phyloP scores from a whole-genome alignment of 805 yeast species.

The Yamadazyma olivae region DNA sequence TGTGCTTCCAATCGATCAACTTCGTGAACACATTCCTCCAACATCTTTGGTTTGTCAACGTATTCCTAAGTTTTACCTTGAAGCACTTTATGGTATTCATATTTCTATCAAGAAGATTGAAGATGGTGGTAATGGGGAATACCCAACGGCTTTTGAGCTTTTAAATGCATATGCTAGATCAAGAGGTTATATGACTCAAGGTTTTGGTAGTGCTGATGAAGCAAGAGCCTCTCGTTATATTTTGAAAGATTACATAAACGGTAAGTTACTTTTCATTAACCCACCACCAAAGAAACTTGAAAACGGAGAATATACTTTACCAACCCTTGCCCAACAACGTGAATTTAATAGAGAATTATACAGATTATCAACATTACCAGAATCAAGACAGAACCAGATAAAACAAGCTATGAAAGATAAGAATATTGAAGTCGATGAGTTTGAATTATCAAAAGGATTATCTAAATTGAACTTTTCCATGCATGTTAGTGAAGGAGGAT shows the following conservation, averaged over 20 bases:
- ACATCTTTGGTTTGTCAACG: slow-evolving; percentile 79
- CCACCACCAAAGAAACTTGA: slow-evolving; percentile 76
- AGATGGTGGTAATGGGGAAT: slow-evolving; percentile 82
- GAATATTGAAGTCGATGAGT: slow-evolving; percentile 46
- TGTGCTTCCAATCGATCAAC: slow-evolving; percentile 96
- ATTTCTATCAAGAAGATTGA: slow-evolving; percentile 70
- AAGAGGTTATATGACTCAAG: slow-evolving; percentile 96
- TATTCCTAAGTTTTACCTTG: slow-evolving; percentile 83
- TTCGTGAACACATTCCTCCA: slow-evolving; percentile 90
- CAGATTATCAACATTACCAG: slow-evolving; percentile 62
- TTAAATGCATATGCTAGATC: slow-evolving; percentile 92
- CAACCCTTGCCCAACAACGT: slow-evolving; percentile 36
- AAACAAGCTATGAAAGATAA: slow-evolving; percentile 58
- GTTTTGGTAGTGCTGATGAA: slow-evolving; percentile 95
- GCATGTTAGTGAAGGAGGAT: slow-evolving; percentile 48
- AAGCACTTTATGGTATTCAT: slow-evolving; percentile 90
- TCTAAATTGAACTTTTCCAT: slow-evolving; percentile 73
- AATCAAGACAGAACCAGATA: slow-evolving; percentile 69
- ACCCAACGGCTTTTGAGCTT: slow-evolving; percentile 86
- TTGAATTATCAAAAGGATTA: slow-evolving; percentile 69
- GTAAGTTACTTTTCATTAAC: slow-evolving; percentile 76
- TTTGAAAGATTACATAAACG: slow-evolving; percentile 91
- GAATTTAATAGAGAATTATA: slow-evolving; percentile 75
- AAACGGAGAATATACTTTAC: slow-evolving; percentile 57
- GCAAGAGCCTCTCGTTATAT: slow-evolving; percentile 90